A percentile compares a stretch with the other conserved stretches of the same genome.
Conservation (phyloP, 768 basidiomycete species). For the Tephrocybe sp. region DNA sequence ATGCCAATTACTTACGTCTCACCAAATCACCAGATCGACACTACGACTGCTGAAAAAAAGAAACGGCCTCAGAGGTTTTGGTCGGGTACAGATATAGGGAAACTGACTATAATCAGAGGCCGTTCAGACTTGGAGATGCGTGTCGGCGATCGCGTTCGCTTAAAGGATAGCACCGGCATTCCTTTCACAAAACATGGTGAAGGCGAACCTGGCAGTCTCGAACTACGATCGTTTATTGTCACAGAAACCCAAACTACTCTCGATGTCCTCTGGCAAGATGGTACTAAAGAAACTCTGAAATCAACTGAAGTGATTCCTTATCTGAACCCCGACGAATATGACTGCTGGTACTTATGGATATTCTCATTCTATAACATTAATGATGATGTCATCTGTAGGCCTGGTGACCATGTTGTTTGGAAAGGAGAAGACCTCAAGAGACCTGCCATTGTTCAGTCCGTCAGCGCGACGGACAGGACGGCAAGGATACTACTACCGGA, state of each 20-base stretch:
- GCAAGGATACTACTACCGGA: constrained; percentile 62
- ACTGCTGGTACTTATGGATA: constrained; percentile 74
- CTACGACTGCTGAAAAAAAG: constrained; percentile 48
- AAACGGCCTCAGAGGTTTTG: constrained; percentile 75
- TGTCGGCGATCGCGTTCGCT: constrained; percentile 67
- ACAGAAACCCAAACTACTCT: constrained; percentile 68
- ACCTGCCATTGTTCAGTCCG: constrained; percentile 75
- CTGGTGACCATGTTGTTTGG: constrained; percentile 88
- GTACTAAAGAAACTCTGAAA: constrained; percentile 55
- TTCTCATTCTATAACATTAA: background rate
- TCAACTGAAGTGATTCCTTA: constrained; percentile 76
- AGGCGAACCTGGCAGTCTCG: constrained; percentile 39
- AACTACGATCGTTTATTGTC: constrained; percentile 59
- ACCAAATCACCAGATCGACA: constrained; percentile 50
- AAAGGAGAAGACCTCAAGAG: constrained; percentile 67
- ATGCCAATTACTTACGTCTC: background rate
- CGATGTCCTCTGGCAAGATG: constrained; percentile 87
- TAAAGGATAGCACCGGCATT: constrained; percentile 47
- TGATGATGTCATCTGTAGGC: constrained; percentile 46
- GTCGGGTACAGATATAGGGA: constrained; percentile 59
- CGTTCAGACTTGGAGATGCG: constrained; percentile 62
- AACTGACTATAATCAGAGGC: constrained; percentile 61
- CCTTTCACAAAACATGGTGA: constrained; percentile 63
- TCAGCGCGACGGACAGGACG: constrained; percentile 69
- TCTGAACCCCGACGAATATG: constrained; percentile 86